Evolutionary conservation across 768 basidiomycete species (phyloP).

Genomic region (Leccinum imitatum): DNA sequence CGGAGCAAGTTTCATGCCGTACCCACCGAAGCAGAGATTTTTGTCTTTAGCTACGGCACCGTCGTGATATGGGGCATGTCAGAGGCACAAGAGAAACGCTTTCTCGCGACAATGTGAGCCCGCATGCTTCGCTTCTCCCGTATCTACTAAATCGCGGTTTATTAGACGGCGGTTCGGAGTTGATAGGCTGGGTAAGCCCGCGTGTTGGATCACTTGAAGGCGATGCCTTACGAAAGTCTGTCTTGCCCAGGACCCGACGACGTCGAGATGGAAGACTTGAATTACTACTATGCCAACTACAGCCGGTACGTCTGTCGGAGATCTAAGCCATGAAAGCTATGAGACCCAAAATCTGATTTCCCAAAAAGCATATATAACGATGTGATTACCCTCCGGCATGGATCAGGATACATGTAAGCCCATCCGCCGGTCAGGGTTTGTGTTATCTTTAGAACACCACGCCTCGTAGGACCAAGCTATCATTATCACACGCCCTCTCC

Average conservation of each 20-base stretch:
- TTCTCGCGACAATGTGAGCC: conserved; percentile 85
- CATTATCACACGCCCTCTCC: conserved; percentile 90
- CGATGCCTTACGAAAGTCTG: conserved; percentile 2
- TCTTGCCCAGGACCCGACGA: conserved; percentile 69
- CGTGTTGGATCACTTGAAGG: neutral
- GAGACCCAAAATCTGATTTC: conserved; percentile 26
- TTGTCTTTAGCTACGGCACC: conserved; percentile 91
- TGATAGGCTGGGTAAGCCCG: conserved; percentile 69
- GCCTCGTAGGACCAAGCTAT: conserved; percentile 82
- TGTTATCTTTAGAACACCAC: conserved; percentile 10
- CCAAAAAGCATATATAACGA: conserved; percentile 87
- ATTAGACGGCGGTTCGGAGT: conserved; percentile 90
- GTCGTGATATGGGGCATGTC: conserved; percentile 99
- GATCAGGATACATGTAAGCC: conserved; percentile 91
- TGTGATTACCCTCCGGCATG: conserved; percentile 91
- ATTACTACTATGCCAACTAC: conserved; percentile 96
- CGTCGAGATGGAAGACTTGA: conserved; percentile 94
- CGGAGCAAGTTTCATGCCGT: conserved; percentile 67
- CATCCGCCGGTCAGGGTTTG: conserved; percentile 11
- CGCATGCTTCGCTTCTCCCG: neutral
- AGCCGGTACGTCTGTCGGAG: conserved; percentile 60
- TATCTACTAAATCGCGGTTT: conserved; percentile 5
- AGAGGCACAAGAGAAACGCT: conserved; percentile 86
- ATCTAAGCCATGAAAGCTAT: conserved; percentile 22
- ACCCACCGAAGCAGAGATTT: conserved; percentile 80